Evolutionary conservation across 78 protist genomes (phyloP).

Genomic region (Dictyostelium discoideum): dicty_2.7 NC_007090.3:19501-20000

Average conservation of each 20-base stretch:
- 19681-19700: neutral
- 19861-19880: neutral
- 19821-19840: conserved; percentile 39
- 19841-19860: conserved; percentile 4
- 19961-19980: neutral
- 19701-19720: too few relatives aligned
- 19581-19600: neutral
- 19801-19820: conserved; percentile 17
- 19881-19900: too few relatives aligned
- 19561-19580: neutral
- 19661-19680: too few relatives aligned
- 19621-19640: neutral
- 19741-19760: too few relatives aligned
- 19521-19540: neutral
- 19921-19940: conserved; percentile 20
- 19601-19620: conserved; percentile 12
- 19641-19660: too few relatives aligned
- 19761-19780: neutral
- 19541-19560: neutral
- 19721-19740: neutral
- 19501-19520: neutral
- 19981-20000: conserved; percentile 14
- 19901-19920: too few relatives aligned
- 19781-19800: conserved; percentile 51
- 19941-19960: conserved; percentile 6